Evolutionary conservation across 176 grass and related monocot species (phyloP).

Genomic region (Ensete glaucum): DNA sequence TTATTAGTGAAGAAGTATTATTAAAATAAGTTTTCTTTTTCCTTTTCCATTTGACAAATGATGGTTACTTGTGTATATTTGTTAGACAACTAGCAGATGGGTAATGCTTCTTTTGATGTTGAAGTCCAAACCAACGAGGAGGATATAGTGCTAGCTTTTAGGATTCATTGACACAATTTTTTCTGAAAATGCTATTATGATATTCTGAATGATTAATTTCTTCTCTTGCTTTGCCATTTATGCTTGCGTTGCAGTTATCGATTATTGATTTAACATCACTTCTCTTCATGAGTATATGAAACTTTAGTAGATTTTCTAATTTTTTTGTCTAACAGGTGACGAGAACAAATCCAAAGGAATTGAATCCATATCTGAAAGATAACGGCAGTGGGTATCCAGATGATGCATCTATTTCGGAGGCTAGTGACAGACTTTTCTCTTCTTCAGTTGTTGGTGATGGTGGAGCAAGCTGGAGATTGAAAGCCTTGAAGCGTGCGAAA

Average conservation of each 20-base stretch:
- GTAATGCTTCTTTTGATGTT: no score
- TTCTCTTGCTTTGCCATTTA: neutral
- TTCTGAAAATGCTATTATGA: no score
- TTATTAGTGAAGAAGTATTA: no score
- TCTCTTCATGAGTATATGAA: neutral
- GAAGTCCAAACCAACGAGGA: no score
- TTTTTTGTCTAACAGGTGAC: conserved; percentile 26
- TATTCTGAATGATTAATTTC: neutral
- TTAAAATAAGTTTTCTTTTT: no score
- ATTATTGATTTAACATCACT: neutral
- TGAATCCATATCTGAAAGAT: conserved; percentile 78
- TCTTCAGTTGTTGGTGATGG: conserved; percentile 84
- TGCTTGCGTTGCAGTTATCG: no score
- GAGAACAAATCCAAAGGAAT: conserved; percentile 48
- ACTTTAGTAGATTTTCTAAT: neutral
- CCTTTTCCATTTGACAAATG: no score
- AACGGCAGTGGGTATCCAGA: conserved; percentile 69
- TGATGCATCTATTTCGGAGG: conserved; percentile 31
- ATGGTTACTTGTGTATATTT: no score
- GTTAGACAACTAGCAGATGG: no score
- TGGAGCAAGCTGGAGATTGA: conserved; percentile 91
- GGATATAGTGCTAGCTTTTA: no score
- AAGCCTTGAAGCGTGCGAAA: conserved; percentile 95
- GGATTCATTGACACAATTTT: no score
- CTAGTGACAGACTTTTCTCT: conserved; percentile 33